A percentile compares a stretch with the other conserved stretches of the same genome.
These are phyloP conservation scores for Immersiporthe knoxdaviesiana DNA, from an alignment of 2,329 filamentous ascomycete species.

Conservation along the genomic window DNA sequence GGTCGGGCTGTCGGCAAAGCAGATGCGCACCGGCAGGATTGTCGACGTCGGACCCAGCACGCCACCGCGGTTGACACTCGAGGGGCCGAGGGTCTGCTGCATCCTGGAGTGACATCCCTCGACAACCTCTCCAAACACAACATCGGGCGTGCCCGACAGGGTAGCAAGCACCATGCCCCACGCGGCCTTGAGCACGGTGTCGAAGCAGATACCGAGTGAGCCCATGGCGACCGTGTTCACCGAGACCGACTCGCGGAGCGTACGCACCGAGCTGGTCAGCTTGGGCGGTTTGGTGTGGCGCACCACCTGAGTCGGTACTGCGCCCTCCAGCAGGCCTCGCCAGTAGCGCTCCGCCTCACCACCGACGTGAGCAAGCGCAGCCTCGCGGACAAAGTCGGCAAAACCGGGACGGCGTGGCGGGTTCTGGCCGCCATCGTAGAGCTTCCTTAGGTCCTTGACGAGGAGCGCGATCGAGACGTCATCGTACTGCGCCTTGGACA, in stretches of 20 bases:
- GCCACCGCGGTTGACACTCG: conserved; percentile 58
- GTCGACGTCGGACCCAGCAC: conserved; percentile 54
- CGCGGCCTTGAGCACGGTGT: conserved; percentile 59
- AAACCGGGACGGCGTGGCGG: conserved; percentile 46
- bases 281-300: conserved; percentile 46
- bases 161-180: conserved; percentile 60
- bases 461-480: conserved; percentile 49
- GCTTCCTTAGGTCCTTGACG: conserved; percentile 51
- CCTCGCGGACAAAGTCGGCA: conserved; percentile 51
- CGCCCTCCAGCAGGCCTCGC: conserved; percentile 44
- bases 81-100: conserved; percentile 33
- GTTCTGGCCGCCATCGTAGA: conserved; percentile 46
- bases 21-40: conserved; percentile 53
- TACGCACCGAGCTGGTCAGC: conserved; percentile 45
- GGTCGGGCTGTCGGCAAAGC: conserved; percentile 47
- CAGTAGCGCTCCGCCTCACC: conserved; percentile 45
- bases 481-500: conserved; percentile 55
- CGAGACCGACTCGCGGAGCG: conserved; percentile 45
- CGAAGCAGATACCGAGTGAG: conserved; percentile 50
- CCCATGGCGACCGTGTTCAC: conserved; percentile 44
- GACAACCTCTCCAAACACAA: conserved; percentile 60
- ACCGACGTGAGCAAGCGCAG: conserved; percentile 41
- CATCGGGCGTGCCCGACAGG: conserved; percentile 51
- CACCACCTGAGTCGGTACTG: conserved; percentile 51
- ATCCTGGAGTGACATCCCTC: conserved; percentile 51